Conservation (phyloP, 257 asterid genomes). For the Dorcoceras hygrometricum region DNA sequence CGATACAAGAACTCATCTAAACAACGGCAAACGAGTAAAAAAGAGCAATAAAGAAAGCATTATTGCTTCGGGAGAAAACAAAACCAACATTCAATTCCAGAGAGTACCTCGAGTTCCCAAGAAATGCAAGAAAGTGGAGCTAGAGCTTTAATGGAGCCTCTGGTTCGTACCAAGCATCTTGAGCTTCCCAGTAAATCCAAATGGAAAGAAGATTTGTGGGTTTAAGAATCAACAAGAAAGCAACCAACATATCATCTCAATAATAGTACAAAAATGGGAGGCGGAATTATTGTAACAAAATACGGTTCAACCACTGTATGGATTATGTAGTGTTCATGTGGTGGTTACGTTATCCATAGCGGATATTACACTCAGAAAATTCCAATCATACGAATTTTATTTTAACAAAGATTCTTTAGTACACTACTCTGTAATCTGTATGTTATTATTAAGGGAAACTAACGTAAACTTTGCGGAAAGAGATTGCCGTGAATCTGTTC, state of each 20-base stretch:
- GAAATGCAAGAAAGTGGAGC: slow-evolving; percentile 22
- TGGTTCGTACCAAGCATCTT: slow-evolving; percentile 31
- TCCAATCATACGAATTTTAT: neutral
- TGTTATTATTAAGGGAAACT: neutral
- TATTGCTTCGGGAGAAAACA: slow-evolving; percentile 2
- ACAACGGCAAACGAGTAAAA: neutral
- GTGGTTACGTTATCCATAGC: neutral
- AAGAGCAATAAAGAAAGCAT: neutral
- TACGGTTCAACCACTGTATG: slow-evolving; percentile 33
- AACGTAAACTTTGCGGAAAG: neutral
- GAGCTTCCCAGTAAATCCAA: slow-evolving; percentile 25
- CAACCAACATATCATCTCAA: slow-evolving; percentile 5
- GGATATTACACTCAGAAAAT: neutral
- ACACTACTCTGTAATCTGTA: no score
- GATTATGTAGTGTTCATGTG: slow-evolving; percentile 4
- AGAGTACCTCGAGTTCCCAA: slow-evolving; percentile 22
- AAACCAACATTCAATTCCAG: slow-evolving; percentile 23
- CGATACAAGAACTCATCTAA: no score
- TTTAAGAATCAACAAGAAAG: slow-evolving; percentile 3
- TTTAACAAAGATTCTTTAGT: neutral
- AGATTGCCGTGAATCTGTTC: neutral
- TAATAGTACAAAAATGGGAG: slow-evolving; percentile 26
- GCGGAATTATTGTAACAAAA: slow-evolving; percentile 13
- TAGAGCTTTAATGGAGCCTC: slow-evolving; percentile 25
- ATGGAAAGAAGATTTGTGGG: slow-evolving; percentile 28